phyloP scores from a whole-genome alignment of 805 yeast genomes.

The Zygotorulaspora chibaensis region DNA sequence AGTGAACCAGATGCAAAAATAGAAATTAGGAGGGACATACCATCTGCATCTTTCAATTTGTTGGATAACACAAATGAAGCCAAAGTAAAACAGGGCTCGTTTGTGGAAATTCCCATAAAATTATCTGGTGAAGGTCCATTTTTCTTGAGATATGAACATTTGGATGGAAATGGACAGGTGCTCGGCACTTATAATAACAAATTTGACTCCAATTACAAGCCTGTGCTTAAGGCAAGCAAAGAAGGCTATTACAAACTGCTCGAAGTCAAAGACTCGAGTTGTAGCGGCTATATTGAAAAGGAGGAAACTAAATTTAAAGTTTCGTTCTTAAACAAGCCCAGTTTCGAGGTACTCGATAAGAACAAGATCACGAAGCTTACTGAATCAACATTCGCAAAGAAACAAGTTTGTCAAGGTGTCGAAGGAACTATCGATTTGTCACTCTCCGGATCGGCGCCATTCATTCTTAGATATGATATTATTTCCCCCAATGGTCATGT shows the following conservation, averaged over 20 bases:
- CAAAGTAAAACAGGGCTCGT: conserved; percentile 59
- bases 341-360: conserved; percentile 37
- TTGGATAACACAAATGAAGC: conserved; percentile 34
- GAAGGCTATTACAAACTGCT: conserved; percentile 48
- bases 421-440: conserved; percentile 48
- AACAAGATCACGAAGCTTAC: conserved; percentile 23
- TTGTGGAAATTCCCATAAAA: conserved; percentile 53
- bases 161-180: conserved; percentile 28
- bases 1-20: conserved; percentile 60
- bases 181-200: conserved; percentile 23
- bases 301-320: conserved; percentile 37
- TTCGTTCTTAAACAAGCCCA: conserved; percentile 45
- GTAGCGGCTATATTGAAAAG: conserved; percentile 45
- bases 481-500: conserved; percentile 51
- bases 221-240: conserved; percentile 36
- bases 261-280: conserved; percentile 46
- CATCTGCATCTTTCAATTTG: conserved; percentile 48
- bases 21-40: conserved; percentile 66
- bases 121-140: conserved; percentile 57
- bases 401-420: conserved; percentile 45
- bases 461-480: conserved; percentile 63
- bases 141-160: conserved; percentile 35
- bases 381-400: conserved; percentile 31
- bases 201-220: conserved; percentile 30
- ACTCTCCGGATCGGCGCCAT: conserved; percentile 60